These are phyloP conservation scores for Lathyrus aphaca DNA, from an alignment of 306 rosid species.

Conservation along the genomic window DNA sequence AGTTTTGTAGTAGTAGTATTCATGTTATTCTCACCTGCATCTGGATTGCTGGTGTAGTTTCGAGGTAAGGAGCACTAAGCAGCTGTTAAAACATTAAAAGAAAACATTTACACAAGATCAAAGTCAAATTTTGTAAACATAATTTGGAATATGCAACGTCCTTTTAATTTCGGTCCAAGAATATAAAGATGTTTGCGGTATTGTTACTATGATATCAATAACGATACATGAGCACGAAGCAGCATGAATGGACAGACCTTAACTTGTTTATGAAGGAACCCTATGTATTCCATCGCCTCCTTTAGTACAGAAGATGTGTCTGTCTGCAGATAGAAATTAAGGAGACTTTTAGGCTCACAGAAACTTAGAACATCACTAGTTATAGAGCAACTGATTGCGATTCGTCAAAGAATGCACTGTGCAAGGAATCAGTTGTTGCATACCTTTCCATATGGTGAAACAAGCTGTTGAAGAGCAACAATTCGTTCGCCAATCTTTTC, in stretches of 20 bases:
- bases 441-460: slow-evolving; percentile 98
- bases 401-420: slow-evolving; percentile 4
- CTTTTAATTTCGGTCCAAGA: slow-evolving; percentile 9
- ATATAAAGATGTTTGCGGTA: slow-evolving; percentile 1
- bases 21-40: slow-evolving; percentile 66
- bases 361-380: not conserved
- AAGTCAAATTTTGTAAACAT: slow-evolving; percentile 20
- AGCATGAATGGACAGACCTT: slow-evolving; percentile 70
- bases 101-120: slow-evolving; percentile 31
- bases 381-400: not conserved
- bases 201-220: slow-evolving; percentile 8
- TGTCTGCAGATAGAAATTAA: slow-evolving; percentile 66
- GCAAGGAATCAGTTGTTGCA: slow-evolving; percentile 25
- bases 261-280: slow-evolving; percentile 94
- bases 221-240: slow-evolving; percentile 23
- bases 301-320: slow-evolving; percentile 94
- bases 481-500: slow-evolving; percentile 86
- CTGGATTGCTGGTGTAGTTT: slow-evolving; percentile 51
- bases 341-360: slow-evolving; percentile 28
- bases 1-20: not conserved
- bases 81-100: slow-evolving; percentile 56
- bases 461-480: slow-evolving; percentile 92
- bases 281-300: slow-evolving; percentile 94
- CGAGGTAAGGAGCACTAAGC: slow-evolving; percentile 94
- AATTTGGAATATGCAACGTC: not conserved